phyloP scores from a whole-genome alignment of 2,329 filamentous ascomycete genomes.

The Colletotrichum simmondsii region DNA sequence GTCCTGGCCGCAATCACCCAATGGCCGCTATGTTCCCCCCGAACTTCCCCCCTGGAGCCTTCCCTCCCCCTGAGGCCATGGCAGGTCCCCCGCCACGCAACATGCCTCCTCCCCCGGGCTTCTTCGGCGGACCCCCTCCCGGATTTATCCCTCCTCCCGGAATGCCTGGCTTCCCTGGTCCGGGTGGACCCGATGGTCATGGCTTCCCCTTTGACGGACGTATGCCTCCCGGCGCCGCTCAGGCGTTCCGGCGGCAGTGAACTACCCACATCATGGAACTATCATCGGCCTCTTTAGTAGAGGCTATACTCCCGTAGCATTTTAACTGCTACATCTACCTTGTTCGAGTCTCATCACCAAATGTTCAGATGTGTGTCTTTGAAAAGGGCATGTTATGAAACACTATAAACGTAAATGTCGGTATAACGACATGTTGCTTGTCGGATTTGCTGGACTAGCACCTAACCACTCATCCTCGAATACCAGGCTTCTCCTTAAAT shows the following conservation, averaged over 20 bases:
- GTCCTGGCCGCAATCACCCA: conserved; percentile 53
- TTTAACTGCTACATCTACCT: conserved; percentile 4
- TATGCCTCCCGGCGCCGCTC: conserved; percentile 58
- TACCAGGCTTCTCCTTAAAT: neutral
- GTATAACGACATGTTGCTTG: conserved; percentile 16
- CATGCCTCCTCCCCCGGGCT: conserved; percentile 68
- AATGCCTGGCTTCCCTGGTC: conserved; percentile 67
- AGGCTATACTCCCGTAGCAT: conserved; percentile 14
- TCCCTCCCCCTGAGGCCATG: conserved; percentile 61
- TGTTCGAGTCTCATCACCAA: conserved; percentile 13
- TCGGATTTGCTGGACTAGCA: conserved; percentile 20
- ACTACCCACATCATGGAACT: neutral
- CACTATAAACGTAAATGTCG: conserved; percentile 4
- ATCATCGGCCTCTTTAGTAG: neutral
- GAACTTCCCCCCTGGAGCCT: conserved; percentile 65
- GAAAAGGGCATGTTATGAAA: conserved; percentile 11
- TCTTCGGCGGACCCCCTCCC: conserved; percentile 60
- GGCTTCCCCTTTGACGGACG: conserved; percentile 66
- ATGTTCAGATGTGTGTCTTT: conserved; percentile 5
- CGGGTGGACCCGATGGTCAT: conserved; percentile 57
- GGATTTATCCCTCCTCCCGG: conserved; percentile 66
- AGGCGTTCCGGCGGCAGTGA: conserved; percentile 51
- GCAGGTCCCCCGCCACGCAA: conserved; percentile 62
- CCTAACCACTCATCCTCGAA: conserved; percentile 8
- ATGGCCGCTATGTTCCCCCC: conserved; percentile 70